Base-by-base conservation (phyloP, 768 basidiomycete genomes). In the Butyriboletus loyo region DNA sequence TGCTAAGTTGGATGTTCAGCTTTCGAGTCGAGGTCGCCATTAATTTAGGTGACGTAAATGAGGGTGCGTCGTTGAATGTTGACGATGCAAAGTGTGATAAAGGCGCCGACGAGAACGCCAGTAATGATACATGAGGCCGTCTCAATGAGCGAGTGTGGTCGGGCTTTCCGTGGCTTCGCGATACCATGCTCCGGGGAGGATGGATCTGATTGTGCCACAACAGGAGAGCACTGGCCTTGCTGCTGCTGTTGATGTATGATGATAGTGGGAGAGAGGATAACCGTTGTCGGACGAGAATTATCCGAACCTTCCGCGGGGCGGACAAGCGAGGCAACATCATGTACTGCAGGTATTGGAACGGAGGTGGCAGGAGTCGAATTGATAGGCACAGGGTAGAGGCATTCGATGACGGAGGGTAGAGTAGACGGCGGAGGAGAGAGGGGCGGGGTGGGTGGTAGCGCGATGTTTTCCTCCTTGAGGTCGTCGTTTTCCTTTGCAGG, bases 51-150 rank as follows among this genome's bases (percentile, higher is more conserved):
- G 35, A 72, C 63, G 22, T 72, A 71, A 31, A 75, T 69, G 57
- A 82, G 70, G 27, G 77, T 75, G 49, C 80, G 72, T 50, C 76
- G 70, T 56, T 78, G 79, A 32, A 72, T 72, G 25, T 75, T 75
- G 51, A 80, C 57, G 54, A 80, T 65, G 57, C 74, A 82, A 28
- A 83, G 68, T 19, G 83, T 76, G 59, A 83, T 71, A 57, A 82
- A 78, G 24, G 82, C 75, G 38, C 83, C 83, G 41, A 83, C 67
- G 44, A 87, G 70, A 59, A 87, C 81, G 34, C 85, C 85, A 21
- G 84, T 77, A 50, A 81, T 64, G 46, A 79, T 66, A 60, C 74
- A 77, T 43, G 78, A 79, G 46, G 77, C 75, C 41, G 74, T 71
- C 53, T 67, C 69, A 25, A 58, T 10, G 25, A 67, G 36, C 31